Evolutionary conservation across 2,329 filamentous ascomycete species (phyloP), one percentile per base, ranked within the genome.

Genomic region (Ustilaginoidea virens): DNA sequence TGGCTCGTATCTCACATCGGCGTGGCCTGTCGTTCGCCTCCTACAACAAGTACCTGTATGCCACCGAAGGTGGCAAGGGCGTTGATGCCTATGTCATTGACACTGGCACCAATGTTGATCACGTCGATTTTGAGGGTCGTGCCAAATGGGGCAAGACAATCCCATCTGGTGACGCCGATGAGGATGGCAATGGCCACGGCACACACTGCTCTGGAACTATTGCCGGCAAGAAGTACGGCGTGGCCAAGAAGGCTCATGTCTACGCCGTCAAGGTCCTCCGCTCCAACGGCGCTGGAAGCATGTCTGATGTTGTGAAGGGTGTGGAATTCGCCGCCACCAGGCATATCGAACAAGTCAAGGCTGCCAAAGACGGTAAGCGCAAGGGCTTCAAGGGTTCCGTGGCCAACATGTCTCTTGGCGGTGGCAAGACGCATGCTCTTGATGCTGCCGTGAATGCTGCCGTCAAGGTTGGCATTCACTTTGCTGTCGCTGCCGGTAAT

Each of bases 131-230:
- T 40, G 87, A 92, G 60, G 90, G 82, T 37, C 86, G 90, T 56
- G 90, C 92, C 44, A 66, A 72, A 47, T 98, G 90, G 90, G 90
- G 90, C 53, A 90, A 92, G 74, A 98, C 90, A 42, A 86, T 98
- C 45, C 92, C 92, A 36, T 42, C 56, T 27, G 76, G 75, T 36
- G 86, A 98, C 51, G 76, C 69, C 28, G 90, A 98, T 51, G 67
- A 72, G 44, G 90, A 98, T 61, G 90, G 90, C 56, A 98, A 98
- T 48, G 90, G 90, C 37, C 90, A 98, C 66, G 90, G 90, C 47
- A 98, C 90, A 48, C 90, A 98, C 70, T 98, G 90, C 75, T 96
- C 90, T 39, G 90, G 90, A 46, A 98, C 92, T 38, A 78, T 98
- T 47, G 90, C 81, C 41, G 90, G 92, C 53, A 92, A 90, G 74